A percentile compares a stretch with the other conserved stretches of the same genome.
Evolutionary conservation across 2,329 filamentous ascomycete genomes (phyloP).

Genomic region (Cordyceps sp.): DNA sequence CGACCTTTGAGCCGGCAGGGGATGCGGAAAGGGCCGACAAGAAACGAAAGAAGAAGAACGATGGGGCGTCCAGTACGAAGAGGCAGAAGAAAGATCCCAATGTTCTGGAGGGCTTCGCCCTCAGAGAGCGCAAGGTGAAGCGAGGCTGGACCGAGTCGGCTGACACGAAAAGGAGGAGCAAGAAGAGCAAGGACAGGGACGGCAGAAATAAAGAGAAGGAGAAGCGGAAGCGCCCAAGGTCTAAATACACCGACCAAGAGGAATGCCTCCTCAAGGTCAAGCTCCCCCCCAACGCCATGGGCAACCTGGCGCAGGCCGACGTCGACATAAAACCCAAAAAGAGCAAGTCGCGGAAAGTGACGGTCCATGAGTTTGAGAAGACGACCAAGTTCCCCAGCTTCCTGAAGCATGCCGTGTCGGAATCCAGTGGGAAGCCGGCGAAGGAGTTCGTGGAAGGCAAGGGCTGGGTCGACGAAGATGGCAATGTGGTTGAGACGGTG

Average conservation of each 20-base stretch:
- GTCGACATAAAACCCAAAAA: slow-evolving; percentile 38
- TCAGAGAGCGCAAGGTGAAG: slow-evolving; percentile 68
- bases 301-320: slow-evolving; percentile 23
- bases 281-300: slow-evolving; percentile 34
- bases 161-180: slow-evolving; percentile 28
- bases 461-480: slow-evolving; percentile 74
- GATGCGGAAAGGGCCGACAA: slow-evolving; percentile 13
- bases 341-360: slow-evolving; percentile 31
- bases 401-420: slow-evolving; percentile 35
- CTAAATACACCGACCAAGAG: slow-evolving; percentile 63
- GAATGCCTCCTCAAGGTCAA: slow-evolving; percentile 78
- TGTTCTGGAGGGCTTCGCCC: slow-evolving; percentile 47
- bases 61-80: slow-evolving; percentile 17
- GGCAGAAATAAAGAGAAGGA: slow-evolving; percentile 36
- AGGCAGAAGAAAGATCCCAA: slow-evolving; percentile 36
- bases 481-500: slow-evolving; percentile 53
- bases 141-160: slow-evolving; percentile 71
- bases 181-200: slow-evolving; percentile 28
- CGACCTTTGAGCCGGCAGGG: slow-evolving; percentile 16
- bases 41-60: slow-evolving; percentile 17
- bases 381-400: slow-evolving; percentile 72
- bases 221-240: slow-evolving; percentile 45
- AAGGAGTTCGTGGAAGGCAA: slow-evolving; percentile 63
- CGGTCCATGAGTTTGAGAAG: slow-evolving; percentile 82
- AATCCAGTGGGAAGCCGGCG: slow-evolving; percentile 17